Percentiles rank a stretch among this genome's conserved stretches.
phyloP scores from a whole-genome alignment of 768 basidiomycete species.

The Suillus subluteus region DNA sequence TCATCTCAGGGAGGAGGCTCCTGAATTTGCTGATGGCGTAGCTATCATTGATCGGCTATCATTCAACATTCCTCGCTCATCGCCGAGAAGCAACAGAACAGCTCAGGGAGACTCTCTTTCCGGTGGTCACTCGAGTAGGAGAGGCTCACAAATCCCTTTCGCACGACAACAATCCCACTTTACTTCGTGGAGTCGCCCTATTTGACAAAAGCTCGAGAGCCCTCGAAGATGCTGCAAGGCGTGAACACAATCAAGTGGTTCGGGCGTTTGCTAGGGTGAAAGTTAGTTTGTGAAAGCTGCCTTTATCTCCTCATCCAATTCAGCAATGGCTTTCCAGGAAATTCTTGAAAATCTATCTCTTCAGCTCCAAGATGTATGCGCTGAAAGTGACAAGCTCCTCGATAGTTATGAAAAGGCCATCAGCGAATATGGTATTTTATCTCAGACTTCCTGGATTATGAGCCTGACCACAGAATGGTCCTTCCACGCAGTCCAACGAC shows the following conservation, averaged over 20 bases:
- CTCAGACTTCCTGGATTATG: conserved; percentile 6
- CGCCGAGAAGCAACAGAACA: conserved; percentile 29
- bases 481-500: conserved; percentile 45
- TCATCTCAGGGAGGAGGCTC: conserved; percentile 37
- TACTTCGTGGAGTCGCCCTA: conserved; percentile 45
- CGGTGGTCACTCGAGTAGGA: conserved; percentile 37
- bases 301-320: conserved; percentile 18
- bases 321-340: conserved; percentile 35
- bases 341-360: conserved; percentile 44
- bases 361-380: conserved; percentile 53
- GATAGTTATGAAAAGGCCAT: conserved; percentile 46
- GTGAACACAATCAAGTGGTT: conserved; percentile 47
- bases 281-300: conserved; percentile 37
- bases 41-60: conserved; percentile 53
- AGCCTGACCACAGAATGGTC: conserved; percentile 11
- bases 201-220: conserved; percentile 61
- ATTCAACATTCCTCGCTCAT: conserved; percentile 39
- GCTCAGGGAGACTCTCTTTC: conserved; percentile 38
- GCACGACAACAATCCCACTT: conserved; percentile 35
- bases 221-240: conserved; percentile 48
- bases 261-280: conserved; percentile 44
- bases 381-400: conserved; percentile 55
- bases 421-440: conserved; percentile 49
- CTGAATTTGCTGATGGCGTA: conserved; percentile 46
- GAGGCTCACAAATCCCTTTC: conserved; percentile 40